A percentile compares a stretch with the other conserved stretches of the same genome.
Evolutionary conservation across 345 rosid genomes (phyloP).

Genomic region (Brassica incana): DNA sequence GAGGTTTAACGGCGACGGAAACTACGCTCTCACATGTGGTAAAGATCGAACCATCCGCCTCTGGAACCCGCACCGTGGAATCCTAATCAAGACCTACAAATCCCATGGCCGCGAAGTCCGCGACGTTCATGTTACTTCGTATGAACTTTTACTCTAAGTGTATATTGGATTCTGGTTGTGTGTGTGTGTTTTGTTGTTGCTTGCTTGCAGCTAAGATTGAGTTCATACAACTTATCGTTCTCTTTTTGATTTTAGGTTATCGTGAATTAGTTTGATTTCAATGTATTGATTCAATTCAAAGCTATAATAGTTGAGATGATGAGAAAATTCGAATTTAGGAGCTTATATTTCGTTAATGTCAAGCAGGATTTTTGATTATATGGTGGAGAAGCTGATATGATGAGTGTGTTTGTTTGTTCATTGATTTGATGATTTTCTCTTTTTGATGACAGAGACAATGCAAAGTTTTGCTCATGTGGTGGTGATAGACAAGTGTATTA

Average conservation of each 20-base stretch:
- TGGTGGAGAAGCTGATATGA: background rate
- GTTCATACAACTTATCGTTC: too few relatives aligned
- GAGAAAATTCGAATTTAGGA: background rate
- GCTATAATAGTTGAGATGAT: background rate
- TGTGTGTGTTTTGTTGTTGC: background rate
- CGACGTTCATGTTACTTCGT: slow-evolving; percentile 93
- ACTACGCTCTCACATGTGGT: slow-evolving; percentile 89
- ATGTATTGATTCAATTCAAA: background rate
- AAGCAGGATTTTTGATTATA: background rate
- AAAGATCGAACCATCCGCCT: slow-evolving; percentile 98
- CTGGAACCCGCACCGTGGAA: slow-evolving; percentile 98
- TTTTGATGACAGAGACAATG: slow-evolving; percentile 57
- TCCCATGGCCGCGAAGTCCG: slow-evolving; percentile 97
- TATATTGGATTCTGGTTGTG: background rate
- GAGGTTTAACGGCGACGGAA: slow-evolving; percentile 88
- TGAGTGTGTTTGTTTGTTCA: slow-evolving; percentile 10
- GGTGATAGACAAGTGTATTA: slow-evolving; percentile 93
- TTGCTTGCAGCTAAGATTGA: slow-evolving; percentile 15
- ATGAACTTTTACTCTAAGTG: background rate
- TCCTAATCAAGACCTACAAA: slow-evolving; percentile 92
- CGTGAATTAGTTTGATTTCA: background rate
- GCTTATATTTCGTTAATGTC: background rate
- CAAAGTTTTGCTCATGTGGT: slow-evolving; percentile 86
- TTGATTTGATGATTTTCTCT: background rate
- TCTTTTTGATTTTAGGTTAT: background rate